Conservation (phyloP, 345 rosid species). For the Populus davidiana region DNA sequence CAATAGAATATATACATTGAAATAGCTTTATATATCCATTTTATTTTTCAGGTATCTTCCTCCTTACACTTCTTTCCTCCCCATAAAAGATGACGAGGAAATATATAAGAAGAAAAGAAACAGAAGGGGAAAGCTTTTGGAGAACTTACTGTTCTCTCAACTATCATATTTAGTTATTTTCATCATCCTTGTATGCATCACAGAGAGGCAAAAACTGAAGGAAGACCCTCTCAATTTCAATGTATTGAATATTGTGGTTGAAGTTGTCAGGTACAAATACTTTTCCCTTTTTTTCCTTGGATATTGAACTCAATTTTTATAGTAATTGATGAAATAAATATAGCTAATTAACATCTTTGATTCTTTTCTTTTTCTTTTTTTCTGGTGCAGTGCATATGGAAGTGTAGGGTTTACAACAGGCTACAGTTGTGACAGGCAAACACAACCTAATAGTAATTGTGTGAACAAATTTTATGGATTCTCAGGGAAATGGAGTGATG, state of each 20-base stretch:
- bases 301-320: neutral
- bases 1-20: neutral
- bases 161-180: slow-evolving; percentile 5
- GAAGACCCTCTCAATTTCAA: slow-evolving; percentile 16
- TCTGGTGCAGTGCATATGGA: slow-evolving; percentile 34
- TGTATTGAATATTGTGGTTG: slow-evolving; percentile 1
- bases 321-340: neutral
- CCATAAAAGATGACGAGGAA: neutral
- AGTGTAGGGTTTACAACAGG: slow-evolving; percentile 44
- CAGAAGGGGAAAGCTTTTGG: neutral
- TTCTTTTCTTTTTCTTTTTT: neutral
- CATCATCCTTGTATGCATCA: neutral
- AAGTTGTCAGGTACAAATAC: slow-evolving; percentile 1
- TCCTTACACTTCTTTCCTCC: slow-evolving; percentile 41
- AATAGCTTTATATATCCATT: neutral
- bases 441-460: slow-evolving; percentile 11
- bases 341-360: neutral
- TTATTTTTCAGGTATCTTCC: slow-evolving; percentile 55
- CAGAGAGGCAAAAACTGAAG: slow-evolving; percentile 11
- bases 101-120: neutral
- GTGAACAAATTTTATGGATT: slow-evolving; percentile 35
- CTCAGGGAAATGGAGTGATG: slow-evolving; percentile 38
- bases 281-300: neutral
- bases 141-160: slow-evolving; percentile 2
- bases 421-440: slow-evolving; percentile 36